Conservation (phyloP, 768 basidiomycete genomes). For the Ramaria sp. region DNA sequence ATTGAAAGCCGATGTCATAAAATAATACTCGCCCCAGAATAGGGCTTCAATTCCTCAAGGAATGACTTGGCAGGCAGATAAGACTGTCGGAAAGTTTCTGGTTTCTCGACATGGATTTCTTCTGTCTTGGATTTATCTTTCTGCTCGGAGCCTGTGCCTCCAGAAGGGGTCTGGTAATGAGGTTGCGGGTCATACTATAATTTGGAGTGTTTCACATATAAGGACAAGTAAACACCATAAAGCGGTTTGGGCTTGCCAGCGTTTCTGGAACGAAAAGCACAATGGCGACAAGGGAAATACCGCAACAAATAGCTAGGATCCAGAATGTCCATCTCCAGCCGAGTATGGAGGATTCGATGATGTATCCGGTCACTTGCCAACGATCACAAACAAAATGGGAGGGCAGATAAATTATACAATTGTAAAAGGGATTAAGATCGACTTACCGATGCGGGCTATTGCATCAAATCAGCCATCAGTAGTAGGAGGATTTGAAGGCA, state of each 20-base stretch:
- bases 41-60: not conserved
- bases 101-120: not conserved
- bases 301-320: conserved; percentile 32
- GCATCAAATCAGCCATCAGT: not conserved
- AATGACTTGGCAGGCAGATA: not conserved
- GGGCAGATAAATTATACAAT: conserved; percentile 6
- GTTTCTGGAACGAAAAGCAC: conserved; percentile 34
- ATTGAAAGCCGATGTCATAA: conserved; percentile 8
- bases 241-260: conserved; percentile 16
- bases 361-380: conserved; percentile 36
- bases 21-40: not conserved
- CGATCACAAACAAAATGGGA: conserved; percentile 30
- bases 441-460: not conserved
- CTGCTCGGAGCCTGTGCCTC: not conserved
- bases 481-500: not conserved
- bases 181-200: conserved; percentile 3
- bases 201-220: not conserved
- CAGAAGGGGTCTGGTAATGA: not conserved
- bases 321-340: conserved; percentile 34
- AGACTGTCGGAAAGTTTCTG: not conserved
- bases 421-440: not conserved
- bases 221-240: not conserved
- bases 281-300: conserved; percentile 25
- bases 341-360: conserved; percentile 28
- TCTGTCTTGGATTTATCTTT: not conserved